Evolutionary conservation across 257 asterid genomes (phyloP), one percentile per base, ranked within the genome.

Genomic region (Oldenlandia corymbosa): DNA sequence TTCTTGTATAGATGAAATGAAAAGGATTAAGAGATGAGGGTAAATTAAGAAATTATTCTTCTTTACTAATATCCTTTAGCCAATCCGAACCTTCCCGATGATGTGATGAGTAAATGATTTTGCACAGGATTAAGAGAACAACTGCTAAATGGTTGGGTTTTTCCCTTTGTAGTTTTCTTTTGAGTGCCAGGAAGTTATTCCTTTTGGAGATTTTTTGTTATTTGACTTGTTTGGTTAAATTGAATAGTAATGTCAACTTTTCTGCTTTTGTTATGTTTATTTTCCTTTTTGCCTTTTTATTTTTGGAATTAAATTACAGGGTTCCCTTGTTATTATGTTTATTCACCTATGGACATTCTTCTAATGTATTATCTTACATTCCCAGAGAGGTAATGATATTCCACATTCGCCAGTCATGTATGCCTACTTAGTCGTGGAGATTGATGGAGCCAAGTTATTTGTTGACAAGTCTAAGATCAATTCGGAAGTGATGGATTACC

Each of bases 391-490:
- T 47, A 76, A 77, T 42, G 99, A 92, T 64, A 67, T 92, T 65
- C 94, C 86, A 31, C 93, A 85, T 80, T 85, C 99, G 27, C 99
- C 96, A 10, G 99, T 92, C 78, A 84, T 83, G 91, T 92, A 92
- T 66, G 97, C 97, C 3, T 87, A 92, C 75, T 77, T 90, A 62
- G 55, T 92, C 34, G 94, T 92, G 85, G 99, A 89, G 85, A 77
- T 73, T 65, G 94, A 85, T 71, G 87, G 87, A 57, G 95, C 96
- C 68, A 85, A 85, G 66, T 79, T 92, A 69, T 87, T 87, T 74
- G 70, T 87, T 37, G 84, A 89, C 70, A 81, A 87, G 18, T 72
- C 87, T 58, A 92, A 92, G 83, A 72, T 92, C 63, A 82, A 80
- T 47, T 78, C 90, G 32, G 88, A 85, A 71, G 94, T 87, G 79